Conservation (phyloP, 805 yeast genomes). For the Hanseniaspora singularis region DNA sequence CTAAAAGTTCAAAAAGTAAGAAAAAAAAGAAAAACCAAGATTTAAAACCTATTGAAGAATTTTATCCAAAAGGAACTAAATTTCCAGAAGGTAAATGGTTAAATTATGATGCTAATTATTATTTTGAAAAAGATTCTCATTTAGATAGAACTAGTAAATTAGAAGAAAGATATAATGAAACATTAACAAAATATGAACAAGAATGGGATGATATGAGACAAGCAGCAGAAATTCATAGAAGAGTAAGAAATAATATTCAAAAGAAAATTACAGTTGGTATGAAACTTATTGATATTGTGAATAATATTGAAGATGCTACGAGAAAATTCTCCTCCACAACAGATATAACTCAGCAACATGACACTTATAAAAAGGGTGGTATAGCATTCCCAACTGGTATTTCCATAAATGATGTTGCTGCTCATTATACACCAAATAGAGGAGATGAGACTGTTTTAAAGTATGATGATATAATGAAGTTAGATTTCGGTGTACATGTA, state of each 20-base stretch:
- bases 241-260: slow-evolving; percentile 73
- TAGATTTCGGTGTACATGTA: slow-evolving; percentile 92
- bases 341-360: slow-evolving; percentile 39
- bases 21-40: slow-evolving; percentile 44
- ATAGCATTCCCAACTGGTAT: slow-evolving; percentile 98
- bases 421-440: slow-evolving; percentile 94
- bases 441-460: slow-evolving; percentile 75
- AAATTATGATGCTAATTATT: slow-evolving; percentile 38
- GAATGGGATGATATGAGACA: slow-evolving; percentile 80
- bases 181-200: slow-evolving; percentile 36
- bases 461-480: slow-evolving; percentile 89
- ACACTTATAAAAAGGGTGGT: slow-evolving; percentile 47
- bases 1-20: slow-evolving; percentile 45
- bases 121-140: slow-evolving; percentile 40
- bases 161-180: slow-evolving; percentile 68
- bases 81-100: slow-evolving; percentile 84
- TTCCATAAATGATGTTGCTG: slow-evolving; percentile 86
- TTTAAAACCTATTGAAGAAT: slow-evolving; percentile 49
- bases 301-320: slow-evolving; percentile 73
- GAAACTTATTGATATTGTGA: slow-evolving; percentile 82
- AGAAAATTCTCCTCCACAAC: slow-evolving; percentile 58
- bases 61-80: slow-evolving; percentile 50
- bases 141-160: slow-evolving; percentile 70
- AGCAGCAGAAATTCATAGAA: slow-evolving; percentile 91
- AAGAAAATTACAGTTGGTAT: slow-evolving; percentile 76